Evolutionary conservation across 805 yeast species (phyloP), one percentile per base, ranked within the genome.

Genomic region (Starmerella tilneyi): DNA sequence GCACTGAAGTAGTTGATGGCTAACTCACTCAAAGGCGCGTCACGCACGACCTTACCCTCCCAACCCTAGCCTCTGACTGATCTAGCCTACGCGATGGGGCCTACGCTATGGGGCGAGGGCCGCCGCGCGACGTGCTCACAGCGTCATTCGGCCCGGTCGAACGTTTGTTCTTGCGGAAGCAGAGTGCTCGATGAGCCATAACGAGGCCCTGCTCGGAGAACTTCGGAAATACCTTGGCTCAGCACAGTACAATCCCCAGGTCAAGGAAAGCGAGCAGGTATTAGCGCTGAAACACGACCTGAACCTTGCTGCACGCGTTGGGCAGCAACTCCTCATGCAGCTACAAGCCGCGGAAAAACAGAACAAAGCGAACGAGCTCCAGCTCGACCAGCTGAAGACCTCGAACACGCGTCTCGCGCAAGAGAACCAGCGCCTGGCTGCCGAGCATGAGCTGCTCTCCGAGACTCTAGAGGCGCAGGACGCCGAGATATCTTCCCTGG

Each of bases 291-390:
- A 52, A 36, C 53, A 44, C 33, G 58, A 55, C 13, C 49, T 55
- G 15, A 52, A 50, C 24, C 43, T 53, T 7, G 57, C 58, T 9
- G 57, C 58, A n/a, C 49, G 56, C 28, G 57, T 47, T 9, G 58
- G 58, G 11, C 52, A 47, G 41, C 47, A 44, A 36, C 51, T 55
- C 31, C 53, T 55, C 11, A 45, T 45, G 47, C 56, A 53, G 35
- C 24, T 55, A 35, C 51, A 48, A 29, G 24, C 35, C n/a, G 45
- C 52, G 43, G 56, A 53, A 37, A 26, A 43, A 22, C 30, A 36
- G 30, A 45, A 48, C 7, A 51, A 37, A 9, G 35, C 38, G 11
- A 36, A 41, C 29, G 49, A 47, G 38, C 41, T 17, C 24, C 49
- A 47, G 28, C 37, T 53, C 26, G 42, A 27, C 17, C 37, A 39